phyloP scores from a whole-genome alignment of 2,329 filamentous ascomycete genomes.

The Colletotrichum lupini region DNA sequence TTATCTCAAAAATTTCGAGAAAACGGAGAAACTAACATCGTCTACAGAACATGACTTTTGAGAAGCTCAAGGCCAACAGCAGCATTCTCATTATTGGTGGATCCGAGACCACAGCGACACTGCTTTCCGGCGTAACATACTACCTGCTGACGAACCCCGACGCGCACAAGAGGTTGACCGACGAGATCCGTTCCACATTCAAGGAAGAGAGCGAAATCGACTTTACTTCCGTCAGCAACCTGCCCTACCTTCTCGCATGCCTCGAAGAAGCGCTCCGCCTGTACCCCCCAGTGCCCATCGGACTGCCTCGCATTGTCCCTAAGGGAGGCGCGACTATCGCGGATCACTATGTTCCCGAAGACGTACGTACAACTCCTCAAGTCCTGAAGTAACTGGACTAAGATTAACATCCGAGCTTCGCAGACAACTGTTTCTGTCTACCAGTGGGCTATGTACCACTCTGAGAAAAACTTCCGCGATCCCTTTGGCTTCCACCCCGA shows the following conservation, averaged over 20 bases:
- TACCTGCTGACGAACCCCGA: constrained; percentile 45
- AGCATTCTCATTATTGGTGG: constrained; percentile 44
- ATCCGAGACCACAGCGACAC: constrained; percentile 48
- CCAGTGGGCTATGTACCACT: constrained; percentile 47
- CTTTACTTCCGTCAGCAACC: constrained; percentile 41
- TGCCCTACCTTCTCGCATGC: constrained; percentile 52
- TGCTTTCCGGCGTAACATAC: constrained; percentile 42
- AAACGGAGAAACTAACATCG: neutral
- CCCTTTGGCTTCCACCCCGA: constrained; percentile 49
- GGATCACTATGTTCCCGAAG: constrained; percentile 45
- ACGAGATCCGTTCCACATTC: constrained; percentile 52
- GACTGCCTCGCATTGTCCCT: constrained; percentile 43
- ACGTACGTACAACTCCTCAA: constrained; percentile 37
- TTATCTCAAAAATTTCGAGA: neutral
- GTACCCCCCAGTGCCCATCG: constrained; percentile 46
- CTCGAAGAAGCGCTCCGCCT: constrained; percentile 56
- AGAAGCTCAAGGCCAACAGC: constrained; percentile 34
- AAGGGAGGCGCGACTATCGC: constrained; percentile 46
- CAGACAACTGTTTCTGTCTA: constrained; percentile 52
- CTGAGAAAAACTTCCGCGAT: constrained; percentile 44
- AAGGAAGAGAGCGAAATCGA: constrained; percentile 49
- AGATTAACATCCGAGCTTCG: neutral
- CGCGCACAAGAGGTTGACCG: constrained; percentile 43
- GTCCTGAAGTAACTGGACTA: accelerated
- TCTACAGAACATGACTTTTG: constrained; percentile 20